These are phyloP conservation scores for Saccharomycopsis babjevae DNA, from an alignment of 805 yeast genomes.

Conservation along the genomic window DNA sequence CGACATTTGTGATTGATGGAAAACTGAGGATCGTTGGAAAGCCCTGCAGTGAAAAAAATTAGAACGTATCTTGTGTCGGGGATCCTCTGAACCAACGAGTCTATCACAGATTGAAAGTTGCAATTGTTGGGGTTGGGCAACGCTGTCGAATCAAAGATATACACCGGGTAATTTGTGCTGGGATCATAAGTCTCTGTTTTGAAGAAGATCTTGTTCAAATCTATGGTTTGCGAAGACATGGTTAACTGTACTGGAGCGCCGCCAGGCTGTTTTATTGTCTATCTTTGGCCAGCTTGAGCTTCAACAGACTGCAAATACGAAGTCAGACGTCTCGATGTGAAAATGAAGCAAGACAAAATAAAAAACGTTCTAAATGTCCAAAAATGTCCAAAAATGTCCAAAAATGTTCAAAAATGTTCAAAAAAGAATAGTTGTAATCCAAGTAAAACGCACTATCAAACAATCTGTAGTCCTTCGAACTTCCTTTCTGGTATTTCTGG, in stretches of 20 bases:
- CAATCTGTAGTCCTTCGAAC: too few relatives aligned
- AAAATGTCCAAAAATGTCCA: too few relatives aligned
- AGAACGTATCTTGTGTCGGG: slow-evolving; percentile 59
- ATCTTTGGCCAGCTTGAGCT: background rate
- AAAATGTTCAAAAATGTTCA: too few relatives aligned
- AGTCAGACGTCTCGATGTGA: too few relatives aligned
- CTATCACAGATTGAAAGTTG: slow-evolving; percentile 40
- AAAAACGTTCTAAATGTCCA: too few relatives aligned
- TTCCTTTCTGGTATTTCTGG: too few relatives aligned
- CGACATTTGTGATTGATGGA: slow-evolving; percentile 4
- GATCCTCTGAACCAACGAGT: slow-evolving; percentile 41
- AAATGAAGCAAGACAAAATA: too few relatives aligned
- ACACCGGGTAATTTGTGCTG: slow-evolving; percentile 56
- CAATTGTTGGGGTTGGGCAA: slow-evolving; percentile 50
- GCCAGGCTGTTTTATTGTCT: too few relatives aligned
- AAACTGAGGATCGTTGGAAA: slow-evolving; percentile 30
- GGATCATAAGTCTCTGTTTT: slow-evolving; percentile 58
- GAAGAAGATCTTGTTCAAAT: slow-evolving; percentile 40
- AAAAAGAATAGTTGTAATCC: too few relatives aligned
- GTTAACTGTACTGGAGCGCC: background rate
- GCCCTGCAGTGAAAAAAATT: slow-evolving; percentile 75
- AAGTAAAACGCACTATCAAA: too few relatives aligned
- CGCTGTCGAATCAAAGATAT: slow-evolving; percentile 73
- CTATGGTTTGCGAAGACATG: background rate
- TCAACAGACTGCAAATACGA: background rate